Percentiles rank a stretch among this genome's conserved stretches.
phyloP scores from a whole-genome alignment of 208 protist genomes.

The Acanthamoeba triangularis region DNA sequence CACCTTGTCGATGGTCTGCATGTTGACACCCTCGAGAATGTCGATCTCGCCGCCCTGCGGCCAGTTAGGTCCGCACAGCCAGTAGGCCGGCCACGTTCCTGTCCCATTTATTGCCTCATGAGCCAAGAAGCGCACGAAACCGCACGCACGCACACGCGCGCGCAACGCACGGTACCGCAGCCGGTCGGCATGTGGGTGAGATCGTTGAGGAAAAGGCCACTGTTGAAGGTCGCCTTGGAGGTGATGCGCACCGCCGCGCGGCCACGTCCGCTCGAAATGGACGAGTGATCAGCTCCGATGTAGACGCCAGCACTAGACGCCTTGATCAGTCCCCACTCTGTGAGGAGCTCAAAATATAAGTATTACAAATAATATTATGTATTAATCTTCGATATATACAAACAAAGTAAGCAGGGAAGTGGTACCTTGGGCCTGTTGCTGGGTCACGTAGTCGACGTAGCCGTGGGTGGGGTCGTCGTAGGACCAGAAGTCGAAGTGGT shows the following conservation, averaged over 20 bases:
- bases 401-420: not conserved
- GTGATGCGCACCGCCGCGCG: slow-evolving; percentile 4
- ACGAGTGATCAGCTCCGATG: slow-evolving; percentile 23
- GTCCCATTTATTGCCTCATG: not conserved
- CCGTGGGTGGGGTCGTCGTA: slow-evolving; percentile 22
- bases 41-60: slow-evolving; percentile 24
- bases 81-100: slow-evolving; percentile 29
- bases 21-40: slow-evolving; percentile 42
- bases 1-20: slow-evolving; percentile 33
- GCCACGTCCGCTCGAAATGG: slow-evolving; percentile 23
- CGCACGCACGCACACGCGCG: too few relatives aligned
- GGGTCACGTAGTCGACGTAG: slow-evolving; percentile 46
- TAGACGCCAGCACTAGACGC: not conserved
- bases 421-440: not conserved
- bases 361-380: not conserved
- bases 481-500: slow-evolving; percentile 53
- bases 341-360: not conserved
- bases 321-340: not conserved
- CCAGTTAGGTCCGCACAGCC: slow-evolving; percentile 44
- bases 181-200: slow-evolving; percentile 37
- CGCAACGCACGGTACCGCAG: not conserved
- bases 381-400: not conserved
- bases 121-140: not conserved
- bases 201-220: not conserved
- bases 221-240: slow-evolving; percentile 35